A percentile compares a stretch with the other conserved stretches of the same genome.
phyloP scores from a whole-genome alignment of 768 basidiomycete genomes.

The Hypsizygus marmoreus region DNA sequence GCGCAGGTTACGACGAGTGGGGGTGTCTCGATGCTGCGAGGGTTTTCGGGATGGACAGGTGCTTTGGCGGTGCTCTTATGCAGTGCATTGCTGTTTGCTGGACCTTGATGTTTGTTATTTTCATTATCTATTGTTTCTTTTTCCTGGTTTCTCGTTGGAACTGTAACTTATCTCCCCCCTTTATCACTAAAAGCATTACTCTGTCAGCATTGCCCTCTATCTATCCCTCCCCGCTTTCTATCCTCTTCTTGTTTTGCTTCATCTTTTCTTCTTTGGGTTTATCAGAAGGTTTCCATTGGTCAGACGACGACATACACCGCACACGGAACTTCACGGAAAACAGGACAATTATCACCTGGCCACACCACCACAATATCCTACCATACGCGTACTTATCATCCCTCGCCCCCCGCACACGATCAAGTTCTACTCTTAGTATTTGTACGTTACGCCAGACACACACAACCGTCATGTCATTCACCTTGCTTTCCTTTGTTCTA shows the following conservation, averaged over 20 bases:
- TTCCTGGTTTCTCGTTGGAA: not conserved
- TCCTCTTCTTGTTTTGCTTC: not conserved
- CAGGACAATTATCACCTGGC: not conserved
- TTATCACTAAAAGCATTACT: too few species aligned
- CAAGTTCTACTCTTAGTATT: slow-evolving; percentile 5
- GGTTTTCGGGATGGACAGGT: slow-evolving; percentile 8
- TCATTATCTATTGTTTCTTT: not conserved
- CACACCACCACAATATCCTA: slow-evolving; percentile 2
- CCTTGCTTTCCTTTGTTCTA: not conserved
- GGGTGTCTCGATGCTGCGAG: slow-evolving; percentile 1
- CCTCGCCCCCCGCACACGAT: slow-evolving; percentile 5
- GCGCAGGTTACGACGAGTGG: slow-evolving; percentile 27
- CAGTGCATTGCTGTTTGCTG: slow-evolving; percentile 2
- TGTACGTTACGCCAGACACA: slow-evolving; percentile 3
- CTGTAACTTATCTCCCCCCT: not conserved
- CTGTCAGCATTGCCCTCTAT: not conserved
- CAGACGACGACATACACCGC: slow-evolving; percentile 1
- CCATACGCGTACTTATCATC: too few species aligned
- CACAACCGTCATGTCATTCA: not conserved
- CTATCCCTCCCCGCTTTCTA: not conserved
- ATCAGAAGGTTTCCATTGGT: not conserved
- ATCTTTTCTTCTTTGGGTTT: slow-evolving; percentile 8
- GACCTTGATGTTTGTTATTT: slow-evolving; percentile 6
- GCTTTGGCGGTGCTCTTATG: slow-evolving; percentile 4
- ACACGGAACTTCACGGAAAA: slow-evolving; percentile 1